phyloP scores from a whole-genome alignment of 2,329 filamentous ascomycete genomes.

The Coniochaeta hoffmannii region DNA sequence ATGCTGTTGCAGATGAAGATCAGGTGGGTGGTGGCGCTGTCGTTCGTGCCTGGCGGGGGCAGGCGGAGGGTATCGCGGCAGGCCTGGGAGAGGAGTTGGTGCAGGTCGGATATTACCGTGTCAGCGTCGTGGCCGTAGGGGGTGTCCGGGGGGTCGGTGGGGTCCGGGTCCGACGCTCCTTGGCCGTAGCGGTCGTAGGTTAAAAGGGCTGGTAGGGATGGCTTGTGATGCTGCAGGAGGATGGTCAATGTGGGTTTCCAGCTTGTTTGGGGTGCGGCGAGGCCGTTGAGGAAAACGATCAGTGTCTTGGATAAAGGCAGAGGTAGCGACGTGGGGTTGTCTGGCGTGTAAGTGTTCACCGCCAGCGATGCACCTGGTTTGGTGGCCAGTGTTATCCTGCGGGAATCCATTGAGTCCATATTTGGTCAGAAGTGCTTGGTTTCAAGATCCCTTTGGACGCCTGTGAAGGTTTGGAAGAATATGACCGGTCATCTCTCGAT shows the following conservation, averaged over 20 bases:
- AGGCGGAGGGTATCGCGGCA: conserved; percentile 20
- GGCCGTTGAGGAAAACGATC: conserved; percentile 18
- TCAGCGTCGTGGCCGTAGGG: conserved; percentile 38
- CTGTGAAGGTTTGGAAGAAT: too few species aligned
- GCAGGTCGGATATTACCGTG: conserved; percentile 34
- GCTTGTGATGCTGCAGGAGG: conserved; percentile 4
- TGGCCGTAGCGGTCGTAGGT: conserved; percentile 54
- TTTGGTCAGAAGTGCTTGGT: too few species aligned
- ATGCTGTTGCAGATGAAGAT: conserved; percentile 46
- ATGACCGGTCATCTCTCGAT: too few species aligned
- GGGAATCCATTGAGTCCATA: neutral
- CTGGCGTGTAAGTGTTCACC: neutral
- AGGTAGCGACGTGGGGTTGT: neutral
- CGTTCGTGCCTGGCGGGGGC: conserved; percentile 6
- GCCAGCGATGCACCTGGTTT: neutral
- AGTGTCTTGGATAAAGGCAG: conserved; percentile 9
- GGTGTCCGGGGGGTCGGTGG: conserved; percentile 32
- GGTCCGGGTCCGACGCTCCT: conserved; percentile 36
- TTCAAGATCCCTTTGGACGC: too few species aligned
- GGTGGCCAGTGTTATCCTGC: neutral
- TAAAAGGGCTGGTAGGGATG: conserved; percentile 32
- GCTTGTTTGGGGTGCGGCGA: conserved; percentile 10
- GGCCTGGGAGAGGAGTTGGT: conserved; percentile 33
- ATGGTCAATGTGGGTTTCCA: conserved; percentile 12
- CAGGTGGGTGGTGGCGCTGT: conserved; percentile 13